These are phyloP conservation scores for Ascoidea asiatica DNA, from an alignment of 805 yeast species.

Conservation along the genomic window DNA sequence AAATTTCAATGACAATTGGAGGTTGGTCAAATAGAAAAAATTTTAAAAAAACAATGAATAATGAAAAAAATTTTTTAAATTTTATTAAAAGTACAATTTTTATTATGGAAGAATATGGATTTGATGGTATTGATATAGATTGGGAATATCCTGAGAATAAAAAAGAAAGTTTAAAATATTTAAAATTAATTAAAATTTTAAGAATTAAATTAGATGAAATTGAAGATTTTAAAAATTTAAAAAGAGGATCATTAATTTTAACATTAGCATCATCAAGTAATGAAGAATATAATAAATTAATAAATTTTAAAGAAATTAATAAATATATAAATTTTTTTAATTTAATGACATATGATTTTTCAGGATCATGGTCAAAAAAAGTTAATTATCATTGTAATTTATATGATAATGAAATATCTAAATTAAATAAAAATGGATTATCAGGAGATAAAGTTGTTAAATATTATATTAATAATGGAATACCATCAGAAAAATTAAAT, in stretches of 20 bases:
- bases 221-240: conserved; percentile 18
- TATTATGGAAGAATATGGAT: conserved; percentile 38
- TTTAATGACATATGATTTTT: conserved; percentile 82
- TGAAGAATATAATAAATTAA: conserved; percentile 24
- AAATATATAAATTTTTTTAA: conserved; percentile 57
- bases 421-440: conserved; percentile 27
- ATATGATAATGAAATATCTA: conserved; percentile 18
- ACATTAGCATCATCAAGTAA: conserved; percentile 74
- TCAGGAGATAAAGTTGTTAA: conserved; percentile 36
- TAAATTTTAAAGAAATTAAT: conserved; percentile 43
- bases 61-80: conserved; percentile 19
- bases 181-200: conserved; percentile 26
- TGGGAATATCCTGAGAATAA: conserved; percentile 74
- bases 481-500: conserved; percentile 37
- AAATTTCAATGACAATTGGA: conserved; percentile 66
- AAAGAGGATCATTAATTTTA: conserved; percentile 25
- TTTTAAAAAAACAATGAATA: conserved; percentile 33
- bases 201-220: conserved; percentile 25
- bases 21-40: conserved; percentile 50
- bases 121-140: conserved; percentile 89
- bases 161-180: conserved; percentile 30
- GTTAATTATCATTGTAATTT: conserved; percentile 66
- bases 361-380: conserved; percentile 59
- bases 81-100: conserved; percentile 39
- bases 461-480: conserved; percentile 27